A percentile compares a stretch with the other conserved stretches of the same genome.
phyloP scores from a whole-genome alignment of 768 basidiomycete species.

The Trametes maxima region DNA sequence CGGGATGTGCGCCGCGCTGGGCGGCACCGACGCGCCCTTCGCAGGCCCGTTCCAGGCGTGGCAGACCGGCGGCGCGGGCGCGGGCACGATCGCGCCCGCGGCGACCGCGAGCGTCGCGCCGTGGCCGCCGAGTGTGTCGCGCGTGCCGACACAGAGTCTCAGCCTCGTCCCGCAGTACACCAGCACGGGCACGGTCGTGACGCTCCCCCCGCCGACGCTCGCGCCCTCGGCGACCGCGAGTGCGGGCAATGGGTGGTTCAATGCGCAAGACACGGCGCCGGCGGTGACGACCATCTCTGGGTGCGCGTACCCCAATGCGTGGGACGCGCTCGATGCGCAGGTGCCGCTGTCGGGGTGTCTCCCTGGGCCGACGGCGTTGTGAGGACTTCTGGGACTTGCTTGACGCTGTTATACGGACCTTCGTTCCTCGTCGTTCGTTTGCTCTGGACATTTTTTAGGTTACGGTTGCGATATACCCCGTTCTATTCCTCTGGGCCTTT shows the following conservation, averaged over 20 bases:
- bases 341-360: conserved; percentile 32
- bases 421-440: conserved; percentile 2
- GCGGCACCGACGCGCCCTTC: conserved; percentile 47
- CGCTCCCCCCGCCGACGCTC: conserved; percentile 55
- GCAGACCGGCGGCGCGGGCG: conserved; percentile 66
- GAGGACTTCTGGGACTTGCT: not conserved
- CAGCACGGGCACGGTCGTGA: conserved; percentile 53
- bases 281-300: conserved; percentile 63
- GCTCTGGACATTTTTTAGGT: not conserved
- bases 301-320: conserved; percentile 63
- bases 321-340: conserved; percentile 45
- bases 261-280: conserved; percentile 46
- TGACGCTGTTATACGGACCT: not conserved
- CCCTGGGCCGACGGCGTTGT: not conserved
- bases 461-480: not conserved
- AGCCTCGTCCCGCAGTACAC: conserved; percentile 63
- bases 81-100: conserved; percentile 45
- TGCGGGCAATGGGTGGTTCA: conserved; percentile 57
- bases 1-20: conserved; percentile 65
- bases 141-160: conserved; percentile 47
- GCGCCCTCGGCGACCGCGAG: conserved; percentile 43
- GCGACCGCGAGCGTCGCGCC: conserved; percentile 45
- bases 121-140: conserved; percentile 53
- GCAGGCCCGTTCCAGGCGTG: conserved; percentile 56
- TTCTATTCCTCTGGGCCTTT: not conserved